Evolutionary conservation across 2,329 filamentous ascomycete species (phyloP).

Genomic region (Periglandula ipomoeae): DNA sequence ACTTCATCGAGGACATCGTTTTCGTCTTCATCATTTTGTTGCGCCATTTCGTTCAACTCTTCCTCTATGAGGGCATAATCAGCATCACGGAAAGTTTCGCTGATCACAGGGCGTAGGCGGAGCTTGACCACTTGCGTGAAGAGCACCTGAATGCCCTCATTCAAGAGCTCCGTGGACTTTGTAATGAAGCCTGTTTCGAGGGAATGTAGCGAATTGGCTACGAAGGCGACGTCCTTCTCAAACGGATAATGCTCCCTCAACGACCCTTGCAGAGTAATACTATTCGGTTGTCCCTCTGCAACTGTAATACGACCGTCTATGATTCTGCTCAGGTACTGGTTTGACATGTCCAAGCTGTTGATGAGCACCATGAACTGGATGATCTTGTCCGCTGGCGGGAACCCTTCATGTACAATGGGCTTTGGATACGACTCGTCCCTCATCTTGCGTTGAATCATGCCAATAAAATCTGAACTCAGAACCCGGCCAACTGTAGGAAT

Average conservation of each 20-base stretch:
- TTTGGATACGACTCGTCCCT: slow-evolving; percentile 89
- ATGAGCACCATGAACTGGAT: slow-evolving; percentile 86
- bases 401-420: slow-evolving; percentile 63
- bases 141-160: slow-evolving; percentile 75
- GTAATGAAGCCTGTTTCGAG: slow-evolving; percentile 64
- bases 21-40: slow-evolving; percentile 44
- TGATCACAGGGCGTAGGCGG: slow-evolving; percentile 73
- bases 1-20: slow-evolving; percentile 57
- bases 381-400: slow-evolving; percentile 82
- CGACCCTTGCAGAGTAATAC: slow-evolving; percentile 28
- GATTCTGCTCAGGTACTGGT: slow-evolving; percentile 84
- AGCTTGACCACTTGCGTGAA: slow-evolving; percentile 82
- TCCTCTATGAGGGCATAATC: slow-evolving; percentile 69
- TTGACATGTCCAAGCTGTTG: slow-evolving; percentile 89
- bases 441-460: slow-evolving; percentile 98
- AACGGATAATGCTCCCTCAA: slow-evolving; percentile 69
- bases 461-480: slow-evolving; percentile 81
- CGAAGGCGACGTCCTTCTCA: slow-evolving; percentile 61
- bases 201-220: slow-evolving; percentile 56
- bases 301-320: slow-evolving; percentile 56
- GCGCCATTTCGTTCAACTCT: slow-evolving; percentile 47
- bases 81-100: slow-evolving; percentile 83
- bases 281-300: slow-evolving; percentile 27
- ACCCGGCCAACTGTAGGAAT: slow-evolving; percentile 72
- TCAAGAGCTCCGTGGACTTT: slow-evolving; percentile 74